Evolutionary conservation across 2,329 filamentous ascomycete genomes (phyloP).

Genomic region (Pseudofabraea citricarpa): DNA sequence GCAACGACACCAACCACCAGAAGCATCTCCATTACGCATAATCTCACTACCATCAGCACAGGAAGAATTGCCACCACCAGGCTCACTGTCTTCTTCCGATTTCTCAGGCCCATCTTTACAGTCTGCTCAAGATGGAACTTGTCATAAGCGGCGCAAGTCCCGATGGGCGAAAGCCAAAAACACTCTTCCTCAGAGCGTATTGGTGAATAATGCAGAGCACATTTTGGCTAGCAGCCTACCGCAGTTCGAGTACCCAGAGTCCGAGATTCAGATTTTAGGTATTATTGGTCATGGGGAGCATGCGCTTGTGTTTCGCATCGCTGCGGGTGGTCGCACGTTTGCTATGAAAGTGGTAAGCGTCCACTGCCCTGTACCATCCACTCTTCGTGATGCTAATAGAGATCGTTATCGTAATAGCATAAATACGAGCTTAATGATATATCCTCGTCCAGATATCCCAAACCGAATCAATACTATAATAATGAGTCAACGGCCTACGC

Average conservation of each 20-base stretch:
- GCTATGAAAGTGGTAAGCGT: background rate
- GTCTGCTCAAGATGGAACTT: too few species aligned
- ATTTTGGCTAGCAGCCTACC: background rate
- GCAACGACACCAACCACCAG: too few species aligned
- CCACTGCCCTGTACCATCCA: background rate
- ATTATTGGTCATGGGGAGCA: constrained; percentile 1
- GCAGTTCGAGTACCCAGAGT: background rate
- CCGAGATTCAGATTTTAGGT: background rate
- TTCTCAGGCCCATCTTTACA: too few species aligned
- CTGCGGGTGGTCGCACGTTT: background rate
- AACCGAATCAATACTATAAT: background rate
- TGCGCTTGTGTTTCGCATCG: background rate
- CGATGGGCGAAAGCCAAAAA: too few species aligned
- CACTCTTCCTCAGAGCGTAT: background rate
- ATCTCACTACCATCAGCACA: too few species aligned
- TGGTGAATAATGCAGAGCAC: background rate
- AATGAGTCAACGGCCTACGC: background rate
- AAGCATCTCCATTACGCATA: too few species aligned
- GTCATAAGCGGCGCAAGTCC: too few species aligned
- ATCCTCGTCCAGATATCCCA: background rate
- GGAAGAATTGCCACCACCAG: too few species aligned
- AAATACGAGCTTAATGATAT: background rate
- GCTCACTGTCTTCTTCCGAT: too few species aligned
- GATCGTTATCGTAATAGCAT: background rate
- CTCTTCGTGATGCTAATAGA: background rate